Conservation (phyloP, 495 filamentous ascomycete genomes). For the Penicillium egyptiacum region DNA sequence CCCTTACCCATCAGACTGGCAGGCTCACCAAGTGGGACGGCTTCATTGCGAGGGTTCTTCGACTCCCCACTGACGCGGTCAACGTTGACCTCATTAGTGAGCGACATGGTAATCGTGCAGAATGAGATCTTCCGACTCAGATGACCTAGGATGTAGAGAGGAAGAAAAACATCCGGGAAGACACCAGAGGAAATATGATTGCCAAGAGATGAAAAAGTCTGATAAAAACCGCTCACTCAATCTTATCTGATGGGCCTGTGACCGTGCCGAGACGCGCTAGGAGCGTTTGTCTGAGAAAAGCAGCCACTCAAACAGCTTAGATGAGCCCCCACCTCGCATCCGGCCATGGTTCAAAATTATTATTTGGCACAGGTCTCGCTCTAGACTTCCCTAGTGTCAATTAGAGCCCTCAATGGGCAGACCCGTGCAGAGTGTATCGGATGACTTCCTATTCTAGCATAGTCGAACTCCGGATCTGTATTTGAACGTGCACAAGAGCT, state of each 20-base stretch:
- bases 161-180: background rate
- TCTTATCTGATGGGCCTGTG: constrained; percentile 13
- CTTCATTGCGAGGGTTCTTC: constrained; percentile 5
- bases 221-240: background rate
- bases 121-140: background rate
- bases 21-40: background rate
- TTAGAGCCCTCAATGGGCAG: background rate
- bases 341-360: background rate
- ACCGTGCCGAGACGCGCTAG: background rate
- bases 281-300: background rate
- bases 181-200: background rate
- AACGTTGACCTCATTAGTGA: background rate
- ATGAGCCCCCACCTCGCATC: background rate
- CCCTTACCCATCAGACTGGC: constrained; percentile 18
- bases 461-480: background rate
- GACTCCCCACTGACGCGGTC: background rate
- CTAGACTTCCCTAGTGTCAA: background rate
- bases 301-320: background rate
- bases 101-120: background rate
- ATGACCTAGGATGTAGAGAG: background rate
- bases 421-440: background rate
- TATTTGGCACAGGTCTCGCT: background rate
- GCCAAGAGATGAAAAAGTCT: background rate
- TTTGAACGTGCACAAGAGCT: background rate
- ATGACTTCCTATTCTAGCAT: background rate